Conservation (phyloP, 1,284 basidiomycete species). For the Tremellales sp. region DNA sequence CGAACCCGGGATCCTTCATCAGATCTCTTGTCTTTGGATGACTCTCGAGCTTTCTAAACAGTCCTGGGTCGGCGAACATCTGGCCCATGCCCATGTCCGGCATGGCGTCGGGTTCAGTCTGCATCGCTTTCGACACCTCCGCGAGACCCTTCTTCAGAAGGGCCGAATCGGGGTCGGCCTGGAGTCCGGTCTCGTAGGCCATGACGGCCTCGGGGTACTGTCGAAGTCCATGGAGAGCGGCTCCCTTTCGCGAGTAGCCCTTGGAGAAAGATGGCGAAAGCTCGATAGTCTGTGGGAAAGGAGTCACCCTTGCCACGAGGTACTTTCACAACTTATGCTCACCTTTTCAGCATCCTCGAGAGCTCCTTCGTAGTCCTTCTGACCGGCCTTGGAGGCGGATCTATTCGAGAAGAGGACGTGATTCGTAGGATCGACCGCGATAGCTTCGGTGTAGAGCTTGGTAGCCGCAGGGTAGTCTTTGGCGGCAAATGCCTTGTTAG, state of each 20-base stretch:
- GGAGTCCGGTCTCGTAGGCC: slow-evolving; percentile 63
- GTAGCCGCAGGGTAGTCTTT: slow-evolving; percentile 90
- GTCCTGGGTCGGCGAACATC: slow-evolving; percentile 79
- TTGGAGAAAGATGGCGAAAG: slow-evolving; percentile 83
- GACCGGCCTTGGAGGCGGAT: slow-evolving; percentile 81
- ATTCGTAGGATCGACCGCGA: slow-evolving; percentile 74
- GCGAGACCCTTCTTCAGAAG: slow-evolving; percentile 80
- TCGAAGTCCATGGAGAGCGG: slow-evolving; percentile 82
- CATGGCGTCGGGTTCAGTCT: slow-evolving; percentile 31
- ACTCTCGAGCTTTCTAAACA: slow-evolving; percentile 74
- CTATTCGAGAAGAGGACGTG: slow-evolving; percentile 92
- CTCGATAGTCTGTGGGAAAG: slow-evolving; percentile 54
- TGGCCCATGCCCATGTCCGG: slow-evolving; percentile 60
- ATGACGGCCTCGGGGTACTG: slow-evolving; percentile 77
- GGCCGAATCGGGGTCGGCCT: slow-evolving; percentile 70
- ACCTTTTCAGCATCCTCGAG: slow-evolving; percentile 89
- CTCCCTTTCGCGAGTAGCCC: slow-evolving; percentile 88
- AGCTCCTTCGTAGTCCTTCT: slow-evolving; percentile 71
- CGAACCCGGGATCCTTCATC: slow-evolving; percentile 75
- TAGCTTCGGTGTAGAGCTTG: slow-evolving; percentile 73
- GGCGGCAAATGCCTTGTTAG: slow-evolving; percentile 92
- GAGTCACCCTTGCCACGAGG: not conserved
- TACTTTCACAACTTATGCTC: slow-evolving; percentile 24
- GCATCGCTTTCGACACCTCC: slow-evolving; percentile 70
- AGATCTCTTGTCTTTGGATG: slow-evolving; percentile 83